These are phyloP conservation scores for Santalum album DNA, from an alignment of 164 flowering plant genomes.

Conservation along the genomic window DNA sequence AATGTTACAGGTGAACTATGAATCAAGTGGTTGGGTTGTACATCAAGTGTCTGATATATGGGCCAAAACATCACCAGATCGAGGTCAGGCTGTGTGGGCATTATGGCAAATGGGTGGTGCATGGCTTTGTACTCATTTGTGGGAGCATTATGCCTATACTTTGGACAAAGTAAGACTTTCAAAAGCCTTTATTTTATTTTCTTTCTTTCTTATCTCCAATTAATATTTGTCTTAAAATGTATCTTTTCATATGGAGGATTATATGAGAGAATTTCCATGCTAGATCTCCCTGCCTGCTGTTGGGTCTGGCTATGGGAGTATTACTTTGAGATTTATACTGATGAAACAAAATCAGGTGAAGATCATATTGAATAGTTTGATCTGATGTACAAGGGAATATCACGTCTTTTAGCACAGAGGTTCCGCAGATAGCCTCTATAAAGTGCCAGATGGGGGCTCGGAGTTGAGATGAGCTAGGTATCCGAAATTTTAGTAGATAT, in stretches of 20 bases:
- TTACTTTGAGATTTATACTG: background rate
- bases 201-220: background rate
- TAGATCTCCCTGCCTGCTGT: background rate
- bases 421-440: too few relatives aligned
- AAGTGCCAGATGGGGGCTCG: too few relatives aligned
- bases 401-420: too few relatives aligned
- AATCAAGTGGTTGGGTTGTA: conserved; percentile 83
- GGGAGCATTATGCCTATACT: conserved; percentile 87
- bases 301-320: background rate
- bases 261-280: background rate
- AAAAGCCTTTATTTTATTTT: background rate
- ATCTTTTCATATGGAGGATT: background rate
- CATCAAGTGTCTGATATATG: conserved; percentile 92
- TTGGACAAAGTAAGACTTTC: conserved; percentile 64
- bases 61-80: conserved; percentile 89
- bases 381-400: too few relatives aligned
- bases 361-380: too few relatives aligned
- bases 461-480: too few relatives aligned
- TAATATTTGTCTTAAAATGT: background rate
- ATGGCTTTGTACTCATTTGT: conserved; percentile 90
- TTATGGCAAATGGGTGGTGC: conserved; percentile 99
- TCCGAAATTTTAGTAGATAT: too few relatives aligned
- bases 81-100: conserved; percentile 79
- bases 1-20: conserved; percentile 71
- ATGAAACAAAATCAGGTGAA: too few relatives aligned